These are phyloP conservation scores for Nakazawaea sp. DNA, from an alignment of 805 yeast genomes.

Conservation along the genomic window DNA sequence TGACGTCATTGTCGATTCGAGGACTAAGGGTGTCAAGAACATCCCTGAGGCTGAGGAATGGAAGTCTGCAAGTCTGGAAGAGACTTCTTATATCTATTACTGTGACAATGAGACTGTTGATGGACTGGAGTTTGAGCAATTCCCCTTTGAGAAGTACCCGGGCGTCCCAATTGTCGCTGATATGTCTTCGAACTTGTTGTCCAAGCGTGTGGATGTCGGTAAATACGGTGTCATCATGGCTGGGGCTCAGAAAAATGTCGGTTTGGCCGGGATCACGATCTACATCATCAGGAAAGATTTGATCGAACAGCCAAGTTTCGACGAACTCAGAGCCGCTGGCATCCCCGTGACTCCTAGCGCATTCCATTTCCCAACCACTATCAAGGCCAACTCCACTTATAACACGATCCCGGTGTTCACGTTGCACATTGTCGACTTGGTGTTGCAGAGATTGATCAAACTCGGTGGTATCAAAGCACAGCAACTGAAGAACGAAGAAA, in stretches of 20 bases:
- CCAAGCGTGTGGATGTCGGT: constrained; percentile 72
- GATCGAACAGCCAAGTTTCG: constrained; percentile 60
- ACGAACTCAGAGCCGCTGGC: constrained; percentile 46
- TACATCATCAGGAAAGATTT: constrained; percentile 83
- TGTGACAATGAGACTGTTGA: constrained; percentile 98
- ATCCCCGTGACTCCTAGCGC: constrained; percentile 88
- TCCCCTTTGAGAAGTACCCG: constrained; percentile 47
- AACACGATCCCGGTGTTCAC: constrained; percentile 95
- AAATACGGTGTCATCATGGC: constrained; percentile 89
- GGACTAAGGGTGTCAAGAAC: constrained; percentile 43
- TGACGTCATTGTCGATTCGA: constrained; percentile 62
- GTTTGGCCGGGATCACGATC: constrained; percentile 90
- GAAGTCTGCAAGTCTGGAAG: constrained; percentile 45
- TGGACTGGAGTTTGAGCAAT: constrained; percentile 72
- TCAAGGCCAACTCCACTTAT: constrained; percentile 85
- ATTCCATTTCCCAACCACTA: constrained; percentile 78
- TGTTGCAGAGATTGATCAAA: constrained; percentile 51
- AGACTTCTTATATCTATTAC: constrained; percentile 78
- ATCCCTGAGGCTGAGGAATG: constrained; percentile 66
- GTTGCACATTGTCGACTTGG: constrained; percentile 77
- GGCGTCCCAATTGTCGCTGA: constrained; percentile 86
- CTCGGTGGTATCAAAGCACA: constrained; percentile 71
- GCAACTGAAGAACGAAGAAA: constrained; percentile 47
- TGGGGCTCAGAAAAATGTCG: constrained; percentile 98
- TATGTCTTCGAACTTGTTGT: constrained; percentile 88